phyloP scores from a whole-genome alignment of 306 rosid genomes.

The Ormosia emarginata region DNA sequence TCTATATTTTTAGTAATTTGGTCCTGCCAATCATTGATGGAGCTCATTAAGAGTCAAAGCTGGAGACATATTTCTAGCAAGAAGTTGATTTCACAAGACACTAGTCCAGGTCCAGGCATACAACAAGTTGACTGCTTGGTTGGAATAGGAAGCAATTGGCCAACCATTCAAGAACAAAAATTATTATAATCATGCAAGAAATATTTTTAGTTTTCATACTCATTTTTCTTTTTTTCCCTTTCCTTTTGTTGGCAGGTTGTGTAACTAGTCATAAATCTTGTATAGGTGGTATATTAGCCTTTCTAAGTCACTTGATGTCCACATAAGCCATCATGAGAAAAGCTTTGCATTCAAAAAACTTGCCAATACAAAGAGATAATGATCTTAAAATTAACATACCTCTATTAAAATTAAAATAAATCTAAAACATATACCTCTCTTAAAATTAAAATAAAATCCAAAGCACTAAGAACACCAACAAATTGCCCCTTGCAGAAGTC shows the following conservation, averaged over 20 bases:
- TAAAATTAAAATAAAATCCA: slow-evolving; percentile 81
- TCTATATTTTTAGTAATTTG: background rate
- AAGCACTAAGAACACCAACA: slow-evolving; percentile 88
- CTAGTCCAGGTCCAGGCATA: background rate
- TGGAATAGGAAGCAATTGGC: background rate
- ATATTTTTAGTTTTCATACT: background rate
- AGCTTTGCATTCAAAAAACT: slow-evolving; percentile 10
- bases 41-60: background rate
- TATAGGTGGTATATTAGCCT: background rate
- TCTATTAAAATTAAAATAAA: slow-evolving; percentile 60
- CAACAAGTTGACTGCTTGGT: background rate
- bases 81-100: background rate
- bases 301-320: slow-evolving; percentile 29
- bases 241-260: background rate
- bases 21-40: background rate
- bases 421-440: slow-evolving; percentile 69
- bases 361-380: slow-evolving; percentile 14
- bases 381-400: slow-evolving; percentile 32
- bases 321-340: background rate
- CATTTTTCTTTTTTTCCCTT: background rate
- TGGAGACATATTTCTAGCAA: background rate
- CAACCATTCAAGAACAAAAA: background rate
- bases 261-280: background rate
- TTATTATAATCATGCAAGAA: background rate
- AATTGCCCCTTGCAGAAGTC: slow-evolving; percentile 74